These are phyloP conservation scores for Kentomonas sorsogonicus DNA, from an alignment of 208 protist genomes.

Conservation along the genomic window DNA sequence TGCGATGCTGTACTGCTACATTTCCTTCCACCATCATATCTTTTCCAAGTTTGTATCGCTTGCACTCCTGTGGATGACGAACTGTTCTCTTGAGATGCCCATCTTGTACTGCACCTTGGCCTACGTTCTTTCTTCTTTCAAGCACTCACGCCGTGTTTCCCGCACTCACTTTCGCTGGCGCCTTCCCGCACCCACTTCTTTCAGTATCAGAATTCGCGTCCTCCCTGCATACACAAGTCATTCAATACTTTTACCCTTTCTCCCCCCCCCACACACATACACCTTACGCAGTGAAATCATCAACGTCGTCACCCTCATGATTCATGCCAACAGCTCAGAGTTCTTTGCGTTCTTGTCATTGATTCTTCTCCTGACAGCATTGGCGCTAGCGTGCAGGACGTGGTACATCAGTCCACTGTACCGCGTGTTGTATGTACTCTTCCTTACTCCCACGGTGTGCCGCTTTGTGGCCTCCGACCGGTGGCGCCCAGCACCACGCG, in stretches of 20 bases:
- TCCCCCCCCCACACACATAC: background rate
- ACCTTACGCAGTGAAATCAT: background rate
- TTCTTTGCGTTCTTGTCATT: constrained; percentile 23
- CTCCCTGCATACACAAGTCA: background rate
- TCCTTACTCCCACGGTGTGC: no score
- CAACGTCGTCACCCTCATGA: constrained; percentile 22
- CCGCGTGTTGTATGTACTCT: no score
- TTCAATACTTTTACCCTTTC: background rate
- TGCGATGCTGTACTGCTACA: background rate
- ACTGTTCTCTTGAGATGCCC: background rate
- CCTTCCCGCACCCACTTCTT: background rate
- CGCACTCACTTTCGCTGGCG: background rate
- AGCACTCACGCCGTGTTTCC: background rate
- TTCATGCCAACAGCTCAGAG: constrained; percentile 65
- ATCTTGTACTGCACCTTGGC: background rate
- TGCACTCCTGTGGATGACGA: background rate
- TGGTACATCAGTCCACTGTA: no score
- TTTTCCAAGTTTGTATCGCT: no score
- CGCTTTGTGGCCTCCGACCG: no score
- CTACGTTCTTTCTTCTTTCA: no score
- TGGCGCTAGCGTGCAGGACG: background rate
- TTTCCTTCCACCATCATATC: background rate
- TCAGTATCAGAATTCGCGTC: constrained; percentile 9
- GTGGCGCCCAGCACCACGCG: no score
- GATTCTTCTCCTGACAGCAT: constrained; percentile 1